Conservation (phyloP, 352 stramenopile species). For the Aphanomyces cochlioides region DNA sequence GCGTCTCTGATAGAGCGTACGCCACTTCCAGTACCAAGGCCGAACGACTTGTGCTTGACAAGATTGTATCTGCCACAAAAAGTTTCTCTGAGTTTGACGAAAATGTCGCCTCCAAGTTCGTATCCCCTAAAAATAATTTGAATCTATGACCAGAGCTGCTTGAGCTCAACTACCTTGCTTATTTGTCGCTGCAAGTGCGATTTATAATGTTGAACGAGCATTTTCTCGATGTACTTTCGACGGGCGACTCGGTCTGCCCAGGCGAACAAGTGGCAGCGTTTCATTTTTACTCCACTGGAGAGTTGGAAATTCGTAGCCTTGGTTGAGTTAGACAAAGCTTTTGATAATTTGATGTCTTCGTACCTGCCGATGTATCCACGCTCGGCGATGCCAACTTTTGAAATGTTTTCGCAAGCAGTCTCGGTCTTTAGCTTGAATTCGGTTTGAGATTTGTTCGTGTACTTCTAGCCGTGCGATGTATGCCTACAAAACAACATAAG, state of each 20-base stretch:
- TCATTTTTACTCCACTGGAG: background rate
- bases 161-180: no score
- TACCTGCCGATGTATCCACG: background rate
- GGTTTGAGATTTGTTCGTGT: background rate
- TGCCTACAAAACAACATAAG: no score
- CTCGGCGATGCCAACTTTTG: background rate
- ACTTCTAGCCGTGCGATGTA: background rate
- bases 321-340: background rate
- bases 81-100: background rate
- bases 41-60: background rate
- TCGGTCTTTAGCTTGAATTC: background rate
- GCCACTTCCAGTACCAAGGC: slow-evolving; percentile 8
- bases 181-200: no score
- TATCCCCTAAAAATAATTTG: background rate
- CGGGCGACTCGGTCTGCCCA: background rate
- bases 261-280: background rate
- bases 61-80: background rate
- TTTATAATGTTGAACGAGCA: no score
- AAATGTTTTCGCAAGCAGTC: background rate
- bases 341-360: no score
- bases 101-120: background rate
- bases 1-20: background rate
- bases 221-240: background rate
- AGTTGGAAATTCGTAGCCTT: slow-evolving; percentile 1
- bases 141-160: background rate